phyloP scores from a whole-genome alignment of 345 rosid genomes.

The Hypericum perforatum region DNA sequence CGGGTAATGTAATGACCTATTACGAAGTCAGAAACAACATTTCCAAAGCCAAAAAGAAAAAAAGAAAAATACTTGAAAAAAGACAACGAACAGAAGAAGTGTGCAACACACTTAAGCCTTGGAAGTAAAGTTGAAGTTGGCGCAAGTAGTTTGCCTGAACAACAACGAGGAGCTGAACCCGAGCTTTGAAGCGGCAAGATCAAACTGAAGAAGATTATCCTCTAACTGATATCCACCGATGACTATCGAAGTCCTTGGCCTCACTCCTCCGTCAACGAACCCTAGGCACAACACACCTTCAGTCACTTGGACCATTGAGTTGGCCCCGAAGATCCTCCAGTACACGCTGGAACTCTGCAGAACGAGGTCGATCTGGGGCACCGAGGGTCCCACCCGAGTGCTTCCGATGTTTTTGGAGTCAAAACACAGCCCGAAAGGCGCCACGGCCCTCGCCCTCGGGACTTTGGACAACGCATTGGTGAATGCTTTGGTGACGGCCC shows the following conservation, averaged over 20 bases:
- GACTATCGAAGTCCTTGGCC: constrained; percentile 4
- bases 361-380: constrained; percentile 7
- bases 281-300: constrained; percentile 9
- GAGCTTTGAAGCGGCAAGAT: constrained; percentile 2
- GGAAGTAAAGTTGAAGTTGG: no score
- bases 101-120: no score
- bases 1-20: no score
- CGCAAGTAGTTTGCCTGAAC: neutral
- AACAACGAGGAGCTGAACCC: constrained; percentile 8
- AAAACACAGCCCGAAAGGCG: constrained; percentile 13
- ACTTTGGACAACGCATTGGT: constrained; percentile 1
- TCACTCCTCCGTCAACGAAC: constrained; percentile 8
- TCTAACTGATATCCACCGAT: constrained; percentile 6
- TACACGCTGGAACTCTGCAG: neutral
- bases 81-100: no score
- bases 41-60: no score
- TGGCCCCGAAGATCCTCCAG: constrained; percentile 11
- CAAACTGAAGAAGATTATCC: constrained; percentile 12
- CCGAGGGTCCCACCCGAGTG: neutral
- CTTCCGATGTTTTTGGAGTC: neutral
- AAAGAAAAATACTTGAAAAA: no score
- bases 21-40: no score
- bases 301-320: neutral
- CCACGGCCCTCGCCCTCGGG: constrained; percentile 3
- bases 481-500: constrained; percentile 7